Evolutionary conservation across 495 filamentous ascomycete genomes (phyloP).

Genomic region (Delitschia confertaspora): DNA sequence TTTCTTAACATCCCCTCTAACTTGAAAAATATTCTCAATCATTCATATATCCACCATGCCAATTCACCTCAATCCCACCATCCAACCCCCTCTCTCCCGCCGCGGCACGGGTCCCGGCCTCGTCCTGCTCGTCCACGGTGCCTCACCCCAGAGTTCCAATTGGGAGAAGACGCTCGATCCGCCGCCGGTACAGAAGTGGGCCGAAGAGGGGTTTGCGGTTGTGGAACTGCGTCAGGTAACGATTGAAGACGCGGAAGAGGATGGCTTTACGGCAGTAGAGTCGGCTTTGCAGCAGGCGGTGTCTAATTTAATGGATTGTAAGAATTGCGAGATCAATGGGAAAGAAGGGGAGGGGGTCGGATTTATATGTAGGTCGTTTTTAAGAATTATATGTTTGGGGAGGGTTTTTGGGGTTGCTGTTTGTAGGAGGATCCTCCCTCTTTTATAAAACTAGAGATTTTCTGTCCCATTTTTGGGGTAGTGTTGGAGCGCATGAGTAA

Average conservation of each 20-base stretch:
- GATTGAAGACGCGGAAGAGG: constrained; percentile 10
- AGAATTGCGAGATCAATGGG: constrained; percentile 17
- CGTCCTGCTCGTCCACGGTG: constrained; percentile 34
- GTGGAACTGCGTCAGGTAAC: constrained; percentile 39
- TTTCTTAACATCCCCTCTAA: too few relatives aligned
- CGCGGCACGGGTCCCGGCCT: constrained; percentile 48
- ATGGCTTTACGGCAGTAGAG: constrained; percentile 5
- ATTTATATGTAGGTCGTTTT: constrained; percentile 11
- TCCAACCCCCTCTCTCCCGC: constrained; percentile 50
- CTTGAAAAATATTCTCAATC: too few relatives aligned
- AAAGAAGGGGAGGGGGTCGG: constrained; percentile 2
- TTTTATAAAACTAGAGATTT: too few relatives aligned
- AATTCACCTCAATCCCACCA: too few relatives aligned
- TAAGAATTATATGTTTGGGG: too few relatives aligned
- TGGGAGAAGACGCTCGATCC: constrained; percentile 33
- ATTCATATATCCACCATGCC: too few relatives aligned
- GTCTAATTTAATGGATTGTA: constrained; percentile 26
- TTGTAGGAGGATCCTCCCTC: too few relatives aligned
- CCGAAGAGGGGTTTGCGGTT: constrained; percentile 50
- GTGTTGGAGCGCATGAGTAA: too few relatives aligned
- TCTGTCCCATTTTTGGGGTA: too few relatives aligned
- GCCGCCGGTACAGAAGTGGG: constrained; percentile 48
- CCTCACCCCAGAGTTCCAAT: constrained; percentile 1
- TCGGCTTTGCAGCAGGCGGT: constrained; percentile 26
- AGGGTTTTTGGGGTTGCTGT: too few relatives aligned